phyloP scores from a whole-genome alignment of 306 rosid genomes.

The Abrus pulchellus region DNA sequence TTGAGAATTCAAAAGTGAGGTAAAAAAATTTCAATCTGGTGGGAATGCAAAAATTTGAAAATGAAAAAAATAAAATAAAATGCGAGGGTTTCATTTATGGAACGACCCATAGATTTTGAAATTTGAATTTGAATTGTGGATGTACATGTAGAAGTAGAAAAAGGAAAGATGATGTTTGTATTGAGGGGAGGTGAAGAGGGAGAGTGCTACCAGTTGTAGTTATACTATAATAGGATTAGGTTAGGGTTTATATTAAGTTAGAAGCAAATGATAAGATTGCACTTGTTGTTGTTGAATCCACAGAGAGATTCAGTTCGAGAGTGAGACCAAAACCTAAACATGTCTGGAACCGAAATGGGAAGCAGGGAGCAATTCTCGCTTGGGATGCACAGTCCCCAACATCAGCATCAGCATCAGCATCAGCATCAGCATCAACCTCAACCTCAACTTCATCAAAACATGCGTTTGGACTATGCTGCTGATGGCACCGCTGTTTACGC shows the following conservation, averaged over 20 bases:
- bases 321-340: background rate
- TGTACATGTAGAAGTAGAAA: conserved; percentile 17
- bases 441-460: conserved; percentile 42
- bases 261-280: background rate
- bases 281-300: background rate
- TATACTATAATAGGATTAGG: conserved; percentile 16
- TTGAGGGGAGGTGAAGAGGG: background rate
- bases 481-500: conserved; percentile 56
- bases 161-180: conserved; percentile 28
- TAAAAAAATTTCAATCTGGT: conserved; percentile 28
- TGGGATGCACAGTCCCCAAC: conserved; percentile 54
- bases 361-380: conserved; percentile 61
- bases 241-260: conserved; percentile 25
- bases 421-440: too few species aligned
- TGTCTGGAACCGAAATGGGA: conserved; percentile 79
- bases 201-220: background rate
- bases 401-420: too few species aligned
- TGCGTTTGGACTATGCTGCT: conserved; percentile 57
- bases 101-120: background rate
- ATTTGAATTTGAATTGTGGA: conserved; percentile 9
- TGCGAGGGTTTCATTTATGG: background rate
- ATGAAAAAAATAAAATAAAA: background rate
- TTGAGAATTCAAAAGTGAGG: background rate
- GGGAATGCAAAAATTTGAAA: conserved; percentile 25
- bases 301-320: conserved; percentile 9